phyloP scores from a whole-genome alignment of 495 filamentous ascomycete genomes.

The Glonium stellatum region DNA sequence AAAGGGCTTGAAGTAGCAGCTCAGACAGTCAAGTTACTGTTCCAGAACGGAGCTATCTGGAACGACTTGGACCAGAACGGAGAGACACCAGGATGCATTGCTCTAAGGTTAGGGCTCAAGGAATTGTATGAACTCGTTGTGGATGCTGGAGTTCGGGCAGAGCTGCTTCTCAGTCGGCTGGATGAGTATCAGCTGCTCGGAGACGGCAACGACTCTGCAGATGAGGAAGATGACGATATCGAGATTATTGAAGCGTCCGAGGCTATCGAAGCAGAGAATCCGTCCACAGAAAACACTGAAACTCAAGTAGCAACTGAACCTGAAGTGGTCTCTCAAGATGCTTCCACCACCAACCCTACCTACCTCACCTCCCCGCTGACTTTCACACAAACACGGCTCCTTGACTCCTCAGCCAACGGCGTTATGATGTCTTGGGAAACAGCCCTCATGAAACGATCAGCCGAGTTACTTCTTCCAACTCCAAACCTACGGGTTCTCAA shows the following conservation, averaged over 20 bases:
- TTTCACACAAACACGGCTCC: slow-evolving; percentile 65
- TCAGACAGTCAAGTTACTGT: slow-evolving; percentile 64
- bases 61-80: slow-evolving; percentile 81
- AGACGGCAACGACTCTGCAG: slow-evolving; percentile 53
- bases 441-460: slow-evolving; percentile 76
- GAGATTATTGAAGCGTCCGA: slow-evolving; percentile 35
- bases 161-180: slow-evolving; percentile 58
- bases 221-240: slow-evolving; percentile 45
- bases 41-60: slow-evolving; percentile 91
- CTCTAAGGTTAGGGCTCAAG: slow-evolving; percentile 58
- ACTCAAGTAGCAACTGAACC: neutral
- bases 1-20: slow-evolving; percentile 48
- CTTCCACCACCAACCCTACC: slow-evolving; percentile 43
- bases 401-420: slow-evolving; percentile 75
- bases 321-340: neutral
- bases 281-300: slow-evolving; percentile 17
- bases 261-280: slow-evolving; percentile 19
- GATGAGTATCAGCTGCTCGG: slow-evolving; percentile 60
- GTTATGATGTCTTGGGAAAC: slow-evolving; percentile 99
- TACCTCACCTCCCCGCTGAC: slow-evolving; percentile 75
- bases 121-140: slow-evolving; percentile 80
- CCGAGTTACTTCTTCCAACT: slow-evolving; percentile 53
- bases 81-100: slow-evolving; percentile 90
- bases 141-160: slow-evolving; percentile 85
- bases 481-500: slow-evolving; percentile 70